Evolutionary conservation across 2,329 filamentous ascomycete genomes (phyloP), one percentile per base, ranked within the genome.

Genomic region (Beauveria sp.): DNA sequence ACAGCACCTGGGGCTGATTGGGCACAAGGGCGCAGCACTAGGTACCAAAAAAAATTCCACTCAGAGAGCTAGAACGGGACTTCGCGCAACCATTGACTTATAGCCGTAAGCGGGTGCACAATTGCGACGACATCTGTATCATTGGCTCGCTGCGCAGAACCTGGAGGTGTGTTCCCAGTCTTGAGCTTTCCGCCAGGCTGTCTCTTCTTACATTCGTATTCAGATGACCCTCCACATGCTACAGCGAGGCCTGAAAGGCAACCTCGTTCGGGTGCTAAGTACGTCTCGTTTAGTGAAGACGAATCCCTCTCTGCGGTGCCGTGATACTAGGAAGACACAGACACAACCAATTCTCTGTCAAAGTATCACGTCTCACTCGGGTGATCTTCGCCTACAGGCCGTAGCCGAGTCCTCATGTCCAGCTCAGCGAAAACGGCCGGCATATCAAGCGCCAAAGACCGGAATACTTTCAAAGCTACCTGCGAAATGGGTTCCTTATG

Each of bases 401-500:
- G 38, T 30, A 26, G 16, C 34, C 16, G 42, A 49, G 34, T 9
- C 51, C 3, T 22, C 43, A 22, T 42, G 20, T 24, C 9, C 12
- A 8, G 22, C 46, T 51, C n/a, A 54, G 16, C 34, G 45, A 46
- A 28, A 47, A 4, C 30, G 58, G 47, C 60, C 68, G 20, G 67
- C 72, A n/a, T 93, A 93, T 71, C 72, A 74, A n/a, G 81, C 86
- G n/a, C 90, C 91, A 3, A 86, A 78, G 18, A 84, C 83, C 0
- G 90, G 91, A 16, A 69, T 95, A 5, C 75, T 96, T 34, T 88
- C 90, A 3, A 73, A 79, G 57, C 78, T 96, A 2, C 91, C 91
- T 2, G 65, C 75, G 22, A 83, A 87, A 60, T 83, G 80, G 79
- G 74, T 83, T 43, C 81, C 81, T 3, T 84, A 83, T 65, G 79